Conservation (phyloP, 2,329 filamentous ascomycete genomes). For the Chaetomiaceae sp. region DNA sequence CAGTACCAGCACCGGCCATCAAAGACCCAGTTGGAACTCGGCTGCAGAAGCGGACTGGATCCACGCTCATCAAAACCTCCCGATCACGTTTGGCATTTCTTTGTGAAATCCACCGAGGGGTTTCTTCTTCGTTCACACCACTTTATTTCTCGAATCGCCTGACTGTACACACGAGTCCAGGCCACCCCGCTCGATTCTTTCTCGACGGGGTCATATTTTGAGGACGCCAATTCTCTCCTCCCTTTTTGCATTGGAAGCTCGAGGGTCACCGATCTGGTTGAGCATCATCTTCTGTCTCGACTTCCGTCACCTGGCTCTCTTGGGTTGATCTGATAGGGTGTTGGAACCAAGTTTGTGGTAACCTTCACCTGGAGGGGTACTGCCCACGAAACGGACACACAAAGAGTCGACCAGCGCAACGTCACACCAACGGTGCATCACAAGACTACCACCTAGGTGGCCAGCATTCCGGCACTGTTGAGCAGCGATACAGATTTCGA, state of each 20-base stretch:
- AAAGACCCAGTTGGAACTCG: not conserved
- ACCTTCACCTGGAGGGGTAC: slow-evolving; percentile 12
- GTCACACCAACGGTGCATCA: slow-evolving; percentile 19
- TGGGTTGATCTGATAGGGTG: slow-evolving; percentile 11
- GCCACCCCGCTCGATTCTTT: not conserved
- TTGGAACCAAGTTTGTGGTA: not conserved
- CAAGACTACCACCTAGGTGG: too few relatives aligned
- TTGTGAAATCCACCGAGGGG: slow-evolving; percentile 1
- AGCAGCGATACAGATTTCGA: not conserved
- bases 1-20: slow-evolving; percentile 1
- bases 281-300: too few relatives aligned
- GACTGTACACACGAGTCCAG: not conserved
- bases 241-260: not conserved
- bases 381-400: slow-evolving; percentile 5
- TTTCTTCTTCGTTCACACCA: slow-evolving; percentile 6
- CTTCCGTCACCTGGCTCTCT: slow-evolving; percentile 8
- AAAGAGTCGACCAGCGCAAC: slow-evolving; percentile 15
- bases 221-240: not conserved
- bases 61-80: slow-evolving; percentile 6
- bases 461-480: not conserved
- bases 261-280: not conserved
- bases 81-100: not conserved
- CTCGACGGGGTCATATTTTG: not conserved
- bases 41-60: slow-evolving; percentile 14
- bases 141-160: slow-evolving; percentile 4